Conservation (phyloP, 2,329 filamentous ascomycete species). For the Aspergillus phoenicis region DNA sequence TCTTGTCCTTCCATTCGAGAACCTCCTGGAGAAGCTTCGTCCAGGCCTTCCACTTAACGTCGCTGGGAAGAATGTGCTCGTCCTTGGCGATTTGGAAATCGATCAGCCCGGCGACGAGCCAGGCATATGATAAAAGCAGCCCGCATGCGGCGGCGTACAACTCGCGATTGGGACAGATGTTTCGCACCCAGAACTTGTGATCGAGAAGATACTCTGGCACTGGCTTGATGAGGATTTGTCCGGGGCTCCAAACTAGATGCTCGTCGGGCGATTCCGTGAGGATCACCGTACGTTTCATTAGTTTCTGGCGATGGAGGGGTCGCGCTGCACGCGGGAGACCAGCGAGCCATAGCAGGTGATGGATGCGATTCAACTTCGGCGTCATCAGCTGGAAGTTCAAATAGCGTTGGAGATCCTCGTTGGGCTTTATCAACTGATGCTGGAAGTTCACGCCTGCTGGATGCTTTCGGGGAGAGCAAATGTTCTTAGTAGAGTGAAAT, state of each 20-base stretch:
- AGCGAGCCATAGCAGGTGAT: background rate
- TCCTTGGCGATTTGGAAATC: slow-evolving; percentile 43
- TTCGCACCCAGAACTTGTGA: slow-evolving; percentile 24
- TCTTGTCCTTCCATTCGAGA: too few relatives aligned
- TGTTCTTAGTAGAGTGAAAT: too few relatives aligned
- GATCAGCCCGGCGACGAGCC: slow-evolving; percentile 42
- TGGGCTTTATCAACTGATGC: too few relatives aligned
- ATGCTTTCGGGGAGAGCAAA: too few relatives aligned
- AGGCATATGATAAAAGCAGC: slow-evolving; percentile 46
- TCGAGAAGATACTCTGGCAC: slow-evolving; percentile 29
- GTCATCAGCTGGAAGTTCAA: too few relatives aligned
- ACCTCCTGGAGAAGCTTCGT: slow-evolving; percentile 14
- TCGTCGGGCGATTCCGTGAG: slow-evolving; percentile 30
- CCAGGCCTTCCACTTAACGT: slow-evolving; percentile 46
- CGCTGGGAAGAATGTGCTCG: slow-evolving; percentile 32
- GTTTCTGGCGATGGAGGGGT: slow-evolving; percentile 16
- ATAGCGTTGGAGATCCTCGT: too few relatives aligned
- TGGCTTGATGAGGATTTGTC: slow-evolving; percentile 32
- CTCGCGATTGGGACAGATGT: slow-evolving; percentile 21
- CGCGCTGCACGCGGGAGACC: slow-evolving; percentile 13
- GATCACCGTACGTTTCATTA: slow-evolving; percentile 24
- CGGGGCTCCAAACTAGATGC: slow-evolving; percentile 29
- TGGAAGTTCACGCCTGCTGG: too few relatives aligned
- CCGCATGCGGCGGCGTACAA: slow-evolving; percentile 38
- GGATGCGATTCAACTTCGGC: too few relatives aligned